These are phyloP conservation scores for Trebouxiophyceae sp. DNA, from an alignment of 163 green algal genomes.

Conservation along the genomic window DNA sequence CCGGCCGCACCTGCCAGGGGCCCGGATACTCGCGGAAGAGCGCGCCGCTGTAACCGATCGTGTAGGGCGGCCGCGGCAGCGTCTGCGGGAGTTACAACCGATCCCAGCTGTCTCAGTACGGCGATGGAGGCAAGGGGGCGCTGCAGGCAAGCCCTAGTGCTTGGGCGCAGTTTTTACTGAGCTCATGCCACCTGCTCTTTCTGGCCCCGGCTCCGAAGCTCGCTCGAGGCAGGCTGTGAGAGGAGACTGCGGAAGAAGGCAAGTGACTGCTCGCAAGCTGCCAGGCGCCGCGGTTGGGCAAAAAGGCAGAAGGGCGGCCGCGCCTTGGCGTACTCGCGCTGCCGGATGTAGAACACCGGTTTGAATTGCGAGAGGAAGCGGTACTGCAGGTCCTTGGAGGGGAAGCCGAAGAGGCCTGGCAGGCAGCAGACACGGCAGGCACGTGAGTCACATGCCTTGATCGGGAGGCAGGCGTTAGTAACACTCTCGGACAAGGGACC, in stretches of 20 bases:
- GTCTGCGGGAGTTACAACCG: too few relatives aligned
- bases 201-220: too few relatives aligned
- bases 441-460: too few relatives aligned
- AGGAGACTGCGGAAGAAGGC: background rate
- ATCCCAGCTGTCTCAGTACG: too few relatives aligned
- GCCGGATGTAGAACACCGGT: slow-evolving; percentile 88
- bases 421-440: too few relatives aligned
- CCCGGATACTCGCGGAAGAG: slow-evolving; percentile 90
- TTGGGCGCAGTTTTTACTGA: too few relatives aligned
- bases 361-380: slow-evolving; percentile 81
- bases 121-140: too few relatives aligned
- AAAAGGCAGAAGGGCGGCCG: background rate
- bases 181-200: too few relatives aligned
- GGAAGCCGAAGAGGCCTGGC: slow-evolving; percentile 84
- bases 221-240: too few relatives aligned
- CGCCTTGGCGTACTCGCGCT: slow-evolving; percentile 81
- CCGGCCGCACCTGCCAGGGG: slow-evolving; percentile 81
- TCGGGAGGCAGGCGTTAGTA: too few relatives aligned
- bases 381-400: slow-evolving; percentile 84
- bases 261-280: background rate
- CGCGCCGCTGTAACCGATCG: slow-evolving; percentile 94
- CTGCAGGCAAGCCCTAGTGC: too few relatives aligned
- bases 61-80: slow-evolving; percentile 67
- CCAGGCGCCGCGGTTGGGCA: background rate
- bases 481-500: too few relatives aligned